Conservation (phyloP, 371 early-diverging fungal genomes). For the Syncephalastrum monosporum region DNA sequence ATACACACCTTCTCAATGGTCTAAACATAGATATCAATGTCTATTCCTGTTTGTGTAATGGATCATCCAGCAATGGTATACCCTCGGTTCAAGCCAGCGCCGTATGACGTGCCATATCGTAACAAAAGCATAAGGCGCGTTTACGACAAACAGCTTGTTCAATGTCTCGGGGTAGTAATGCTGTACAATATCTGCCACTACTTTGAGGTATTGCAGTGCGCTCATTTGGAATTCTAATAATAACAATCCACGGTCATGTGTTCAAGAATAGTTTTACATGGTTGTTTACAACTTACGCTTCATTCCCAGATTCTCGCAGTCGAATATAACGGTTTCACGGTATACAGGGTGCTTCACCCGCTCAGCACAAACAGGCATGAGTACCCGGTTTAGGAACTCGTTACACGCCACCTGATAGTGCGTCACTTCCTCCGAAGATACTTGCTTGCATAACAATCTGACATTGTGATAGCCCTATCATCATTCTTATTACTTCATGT, state of each 20-base stretch:
- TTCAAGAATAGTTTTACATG: neutral
- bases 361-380: slow-evolving; percentile 70
- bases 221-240: slow-evolving; percentile 65
- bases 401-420: slow-evolving; percentile 70
- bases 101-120: slow-evolving; percentile 75
- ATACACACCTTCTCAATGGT: slow-evolving; percentile 75
- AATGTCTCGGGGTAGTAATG: slow-evolving; percentile 82
- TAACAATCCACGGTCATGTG: slow-evolving; percentile 10
- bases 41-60: neutral
- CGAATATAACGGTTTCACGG: slow-evolving; percentile 80
- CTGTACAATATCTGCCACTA: slow-evolving; percentile 72
- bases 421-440: slow-evolving; percentile 57
- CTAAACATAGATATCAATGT: slow-evolving; percentile 10
- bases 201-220: slow-evolving; percentile 68
- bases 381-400: slow-evolving; percentile 69
- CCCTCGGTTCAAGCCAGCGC: slow-evolving; percentile 74
- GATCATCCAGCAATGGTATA: neutral
- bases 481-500: neutral
- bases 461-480: slow-evolving; percentile 66
- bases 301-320: slow-evolving; percentile 72
- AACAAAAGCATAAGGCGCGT: slow-evolving; percentile 76
- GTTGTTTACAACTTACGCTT: slow-evolving; percentile 44
- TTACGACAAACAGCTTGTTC: slow-evolving; percentile 73
- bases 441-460: slow-evolving; percentile 63
- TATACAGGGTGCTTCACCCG: slow-evolving; percentile 62